Base-by-base conservation (phyloP, 129 eudicot genomes). In the Tagetes erecta region DNA sequence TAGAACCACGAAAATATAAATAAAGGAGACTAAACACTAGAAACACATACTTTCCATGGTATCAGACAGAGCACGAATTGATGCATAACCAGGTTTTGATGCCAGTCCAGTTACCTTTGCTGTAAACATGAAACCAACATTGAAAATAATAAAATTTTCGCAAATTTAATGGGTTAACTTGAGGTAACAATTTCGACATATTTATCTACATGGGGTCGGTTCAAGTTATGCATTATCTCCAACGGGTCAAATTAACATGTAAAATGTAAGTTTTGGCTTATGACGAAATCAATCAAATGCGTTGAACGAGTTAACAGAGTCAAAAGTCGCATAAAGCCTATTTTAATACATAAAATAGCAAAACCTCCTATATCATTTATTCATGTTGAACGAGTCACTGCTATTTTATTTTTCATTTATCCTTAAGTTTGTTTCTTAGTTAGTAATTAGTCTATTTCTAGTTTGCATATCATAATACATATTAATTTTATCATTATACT, bases 1-100 rank as follows among this genome's bases (percentile, higher is more conserved):
- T 44, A 38, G 10, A 47, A 39, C 10, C 8, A 14, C 3, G 2
- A 6, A 55, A 40, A 50, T 36, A 20, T 20, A 20, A 12, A 62
- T 7, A n/a, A n/a, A 35, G 13, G 31, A 44, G 1, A 40, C 41
- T 65, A 1, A 11, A 60, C 33, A 13, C 41, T 5, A 52, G 37
- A 67, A 4, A 3, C 53, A 42, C 6, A 36, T 30, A 91, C 99
- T 96, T 83, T 92, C 99, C 33, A 91, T 68, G 14, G 89, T 83
- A 84, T 95, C 97, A 1, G 92, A 73, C 62, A 91, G 86, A 77
- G 91, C 76, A 31, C 91, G 95, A 62, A 95, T 78, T 4, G 96
- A 89, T 42, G 88, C 93, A 83, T 67, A 91, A 49, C 96, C 96
- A 80, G 89, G 90, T 74, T 85, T 88, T 59, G 95, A 90, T 68